Conservation (phyloP, 2,329 filamentous ascomycete genomes). For the Paecilomyces dactylethromorphus region DNA sequence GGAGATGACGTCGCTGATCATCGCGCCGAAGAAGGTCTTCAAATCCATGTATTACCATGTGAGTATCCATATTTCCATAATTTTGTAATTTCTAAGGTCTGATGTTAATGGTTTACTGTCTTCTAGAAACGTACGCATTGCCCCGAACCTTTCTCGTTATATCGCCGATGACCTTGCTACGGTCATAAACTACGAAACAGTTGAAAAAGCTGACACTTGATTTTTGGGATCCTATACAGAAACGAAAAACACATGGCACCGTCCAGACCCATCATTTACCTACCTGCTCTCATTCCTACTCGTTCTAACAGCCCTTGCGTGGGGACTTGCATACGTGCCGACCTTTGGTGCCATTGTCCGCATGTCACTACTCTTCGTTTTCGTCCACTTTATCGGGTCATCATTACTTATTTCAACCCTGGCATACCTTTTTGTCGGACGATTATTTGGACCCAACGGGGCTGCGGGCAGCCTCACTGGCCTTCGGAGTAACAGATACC, state of each 20-base stretch:
- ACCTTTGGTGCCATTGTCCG: constrained; percentile 41
- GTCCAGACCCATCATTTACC: constrained; percentile 63
- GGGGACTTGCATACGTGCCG: constrained; percentile 52
- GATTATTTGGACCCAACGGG: constrained; percentile 53
- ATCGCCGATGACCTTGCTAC: not conserved
- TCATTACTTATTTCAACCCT: constrained; percentile 54
- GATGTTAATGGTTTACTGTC: constrained; percentile 7
- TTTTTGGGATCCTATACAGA: constrained; percentile 36
- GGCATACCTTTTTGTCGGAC: constrained; percentile 59
- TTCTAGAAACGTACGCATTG: constrained; percentile 33
- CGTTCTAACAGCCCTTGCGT: constrained; percentile 45
- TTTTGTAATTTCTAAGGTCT: constrained; percentile 2
- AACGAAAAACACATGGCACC: constrained; percentile 65
- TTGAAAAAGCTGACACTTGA: not conserved
- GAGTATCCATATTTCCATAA: constrained; percentile 19
- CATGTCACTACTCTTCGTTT: constrained; percentile 44
- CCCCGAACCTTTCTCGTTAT: constrained; percentile 7
- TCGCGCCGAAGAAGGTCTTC: constrained; percentile 66
- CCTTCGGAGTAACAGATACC: constrained; percentile 37
- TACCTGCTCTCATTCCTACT: constrained; percentile 64
- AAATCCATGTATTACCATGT: constrained; percentile 66
- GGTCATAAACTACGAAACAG: not conserved
- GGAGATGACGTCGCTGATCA: constrained; percentile 64
- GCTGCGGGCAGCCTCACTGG: constrained; percentile 39
- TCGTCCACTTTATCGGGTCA: constrained; percentile 55